phyloP scores from a whole-genome alignment of 345 rosid genomes.

The Rhodamnia rubescens region DNA sequence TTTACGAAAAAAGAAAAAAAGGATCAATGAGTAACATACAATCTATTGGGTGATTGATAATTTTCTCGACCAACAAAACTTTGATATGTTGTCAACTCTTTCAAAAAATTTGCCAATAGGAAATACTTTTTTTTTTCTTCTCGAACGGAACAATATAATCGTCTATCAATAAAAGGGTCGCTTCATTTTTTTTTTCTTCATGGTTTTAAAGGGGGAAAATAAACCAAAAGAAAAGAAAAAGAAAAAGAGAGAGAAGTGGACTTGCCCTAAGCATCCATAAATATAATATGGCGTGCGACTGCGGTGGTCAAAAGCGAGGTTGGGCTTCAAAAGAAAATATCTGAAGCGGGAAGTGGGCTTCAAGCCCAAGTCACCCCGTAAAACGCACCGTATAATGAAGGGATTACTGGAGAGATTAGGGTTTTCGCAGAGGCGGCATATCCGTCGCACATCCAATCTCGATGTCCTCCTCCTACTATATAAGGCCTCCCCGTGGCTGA shows the following conservation, averaged over 20 bases:
- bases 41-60: not conserved
- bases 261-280: not conserved
- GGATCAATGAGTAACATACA: accelerated
- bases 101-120: not conserved
- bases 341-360: not conserved
- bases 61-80: not conserved
- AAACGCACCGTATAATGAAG: not conserved
- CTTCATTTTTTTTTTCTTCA: not conserved
- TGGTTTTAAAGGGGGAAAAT: not conserved
- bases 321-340: not conserved
- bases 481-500: not conserved
- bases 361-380: not conserved
- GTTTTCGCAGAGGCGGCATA: not conserved
- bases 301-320: not conserved
- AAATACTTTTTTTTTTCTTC: not conserved
- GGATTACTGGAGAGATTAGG: not conserved
- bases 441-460: not conserved
- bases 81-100: not conserved
- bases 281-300: not conserved
- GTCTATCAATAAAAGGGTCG: not conserved
- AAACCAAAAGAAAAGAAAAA: accelerated
- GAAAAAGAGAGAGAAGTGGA: not conserved
- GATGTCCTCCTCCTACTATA: not conserved
- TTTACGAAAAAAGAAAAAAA: not conserved
- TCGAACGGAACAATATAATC: not conserved